phyloP scores from a whole-genome alignment of 1,284 basidiomycete species.

The Phaffia rhodozyma region DNA sequence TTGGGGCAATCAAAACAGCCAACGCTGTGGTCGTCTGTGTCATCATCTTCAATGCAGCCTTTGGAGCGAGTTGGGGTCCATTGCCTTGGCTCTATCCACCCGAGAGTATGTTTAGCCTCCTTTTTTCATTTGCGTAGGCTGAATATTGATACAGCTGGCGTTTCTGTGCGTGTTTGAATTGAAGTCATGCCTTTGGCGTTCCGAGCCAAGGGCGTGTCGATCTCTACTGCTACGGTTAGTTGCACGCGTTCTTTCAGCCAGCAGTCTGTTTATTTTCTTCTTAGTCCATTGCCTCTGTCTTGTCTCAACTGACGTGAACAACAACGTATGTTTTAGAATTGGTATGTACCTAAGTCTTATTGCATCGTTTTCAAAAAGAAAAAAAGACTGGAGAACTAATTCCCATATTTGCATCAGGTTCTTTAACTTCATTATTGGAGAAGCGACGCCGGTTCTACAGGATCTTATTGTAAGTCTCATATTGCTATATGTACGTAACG shows the following conservation, averaged over 20 bases:
- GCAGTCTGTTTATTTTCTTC: no score
- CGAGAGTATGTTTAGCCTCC: conserved; percentile 42
- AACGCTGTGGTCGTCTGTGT: conserved; percentile 71
- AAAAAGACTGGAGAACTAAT: not conserved
- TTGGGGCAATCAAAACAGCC: not conserved
- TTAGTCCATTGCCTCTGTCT: no score
- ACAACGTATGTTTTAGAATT: no score
- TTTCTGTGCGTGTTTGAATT: not conserved
- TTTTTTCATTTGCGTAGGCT: not conserved
- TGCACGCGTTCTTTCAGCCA: conserved; percentile 20
- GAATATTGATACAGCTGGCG: not conserved
- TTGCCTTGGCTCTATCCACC: conserved; percentile 68
- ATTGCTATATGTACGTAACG: no score
- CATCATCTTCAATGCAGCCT: conserved; percentile 85
- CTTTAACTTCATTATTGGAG: conserved; percentile 56
- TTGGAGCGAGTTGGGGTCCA: conserved; percentile 42
- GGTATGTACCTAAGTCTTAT: not conserved
- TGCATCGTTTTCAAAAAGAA: not conserved
- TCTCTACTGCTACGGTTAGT: conserved; percentile 65
- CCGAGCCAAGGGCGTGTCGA: conserved; percentile 84
- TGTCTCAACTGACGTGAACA: no score
- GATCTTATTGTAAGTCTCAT: conserved; percentile 52
- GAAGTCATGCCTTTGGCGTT: conserved; percentile 68
- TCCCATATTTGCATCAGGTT: conserved; percentile 45
- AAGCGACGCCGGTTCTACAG: conserved; percentile 66